Percentiles rank a stretch among this genome's conserved stretches.
Evolutionary conservation across 768 basidiomycete genomes (phyloP).

Genomic region (Wakefieldia striispora): DNA sequence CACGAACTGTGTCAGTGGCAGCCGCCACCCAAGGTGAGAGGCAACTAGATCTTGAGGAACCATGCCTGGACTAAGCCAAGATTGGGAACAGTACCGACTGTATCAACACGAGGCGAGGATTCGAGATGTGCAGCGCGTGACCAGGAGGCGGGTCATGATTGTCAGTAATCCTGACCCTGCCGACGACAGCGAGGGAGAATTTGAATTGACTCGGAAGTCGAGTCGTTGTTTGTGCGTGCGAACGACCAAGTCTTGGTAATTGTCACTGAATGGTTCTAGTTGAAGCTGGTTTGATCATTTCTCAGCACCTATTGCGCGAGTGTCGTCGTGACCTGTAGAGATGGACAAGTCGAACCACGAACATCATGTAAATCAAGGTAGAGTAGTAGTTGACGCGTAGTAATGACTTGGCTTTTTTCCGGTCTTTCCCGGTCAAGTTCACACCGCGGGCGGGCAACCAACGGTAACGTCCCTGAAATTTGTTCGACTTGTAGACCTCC

Average conservation of each 20-base stretch:
- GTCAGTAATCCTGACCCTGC: conserved; percentile 29
- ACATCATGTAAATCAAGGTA: too few species aligned
- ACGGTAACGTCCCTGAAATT: conserved; percentile 30
- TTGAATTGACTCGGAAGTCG: conserved; percentile 15
- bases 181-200: conserved; percentile 29
- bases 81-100: conserved; percentile 8
- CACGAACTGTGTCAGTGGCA: conserved; percentile 10
- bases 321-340: too few species aligned
- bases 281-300: too few species aligned
- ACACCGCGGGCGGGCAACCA: too few species aligned
- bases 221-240: not conserved
- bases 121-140: conserved; percentile 14
- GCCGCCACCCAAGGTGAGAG: conserved; percentile 18
- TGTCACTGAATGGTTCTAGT: not conserved
- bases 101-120: conserved; percentile 10
- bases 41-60: not conserved
- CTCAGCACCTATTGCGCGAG: too few species aligned
- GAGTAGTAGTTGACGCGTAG: too few species aligned
- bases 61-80: conserved; percentile 6
- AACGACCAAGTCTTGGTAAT: not conserved
- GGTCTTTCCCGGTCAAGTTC: conserved; percentile 30
- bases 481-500: conserved; percentile 1
- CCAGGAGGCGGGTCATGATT: conserved; percentile 28
- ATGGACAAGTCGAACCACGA: too few species aligned
- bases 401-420: conserved; percentile 10